A percentile compares a stretch with the other conserved stretches of the same genome.
phyloP scores from a whole-genome alignment of 164 flowering plant species.

The Berberis vulgaris region DNA sequence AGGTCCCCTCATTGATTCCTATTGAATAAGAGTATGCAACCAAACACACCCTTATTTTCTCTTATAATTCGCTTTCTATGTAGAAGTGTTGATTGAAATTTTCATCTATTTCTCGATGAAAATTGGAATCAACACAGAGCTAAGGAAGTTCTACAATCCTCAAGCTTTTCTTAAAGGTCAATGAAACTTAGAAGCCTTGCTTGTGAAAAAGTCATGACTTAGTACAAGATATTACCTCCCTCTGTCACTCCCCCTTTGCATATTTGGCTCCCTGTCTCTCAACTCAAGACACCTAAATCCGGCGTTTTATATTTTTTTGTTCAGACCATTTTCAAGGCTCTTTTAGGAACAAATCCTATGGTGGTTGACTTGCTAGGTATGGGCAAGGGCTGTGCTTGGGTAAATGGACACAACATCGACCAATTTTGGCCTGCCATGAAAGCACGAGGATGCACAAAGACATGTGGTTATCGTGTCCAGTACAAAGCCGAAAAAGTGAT shows the following conservation, averaged over 20 bases:
- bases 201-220: slow-evolving; percentile 32
- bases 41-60: too few species aligned
- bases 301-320: not conserved
- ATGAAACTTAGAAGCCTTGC: slow-evolving; percentile 28
- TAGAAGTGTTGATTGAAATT: too few species aligned
- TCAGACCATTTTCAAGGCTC: slow-evolving; percentile 57
- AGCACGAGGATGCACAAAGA: slow-evolving; percentile 32
- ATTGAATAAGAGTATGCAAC: too few species aligned
- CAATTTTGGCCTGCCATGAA: slow-evolving; percentile 51
- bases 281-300: not conserved
- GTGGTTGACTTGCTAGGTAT: slow-evolving; percentile 56
- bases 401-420: slow-evolving; percentile 60
- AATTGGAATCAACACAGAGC: slow-evolving; percentile 39
- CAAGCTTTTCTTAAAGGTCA: slow-evolving; percentile 4
- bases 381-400: slow-evolving; percentile 78
- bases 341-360: slow-evolving; percentile 55
- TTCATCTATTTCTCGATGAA: not conserved
- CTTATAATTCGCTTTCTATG: too few species aligned
- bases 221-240: slow-evolving; percentile 55
- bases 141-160: slow-evolving; percentile 11
- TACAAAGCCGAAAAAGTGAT: slow-evolving; percentile 35
- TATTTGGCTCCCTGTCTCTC: not conserved
- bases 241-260: not conserved
- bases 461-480: slow-evolving; percentile 61
- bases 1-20: too few species aligned